These are phyloP conservation scores for Moniliophthora roreri DNA, from an alignment of 1,284 basidiomycete species.

Conservation along the genomic window DNA sequence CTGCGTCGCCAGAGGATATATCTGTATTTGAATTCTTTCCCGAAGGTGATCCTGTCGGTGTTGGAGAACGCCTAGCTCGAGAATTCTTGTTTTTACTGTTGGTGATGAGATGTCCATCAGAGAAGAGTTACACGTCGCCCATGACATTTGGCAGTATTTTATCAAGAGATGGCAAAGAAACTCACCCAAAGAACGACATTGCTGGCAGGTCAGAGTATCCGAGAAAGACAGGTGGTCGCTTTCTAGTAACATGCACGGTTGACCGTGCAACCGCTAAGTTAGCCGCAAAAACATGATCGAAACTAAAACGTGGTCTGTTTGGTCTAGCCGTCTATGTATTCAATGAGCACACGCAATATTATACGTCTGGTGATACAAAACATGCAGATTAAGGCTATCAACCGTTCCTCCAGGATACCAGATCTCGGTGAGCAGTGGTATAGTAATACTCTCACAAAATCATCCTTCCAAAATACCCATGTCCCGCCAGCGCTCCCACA, in stretches of 20 bases:
- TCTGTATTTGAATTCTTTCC: slow-evolving; percentile 32
- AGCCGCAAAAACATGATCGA: too few species aligned
- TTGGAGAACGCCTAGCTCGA: slow-evolving; percentile 65
- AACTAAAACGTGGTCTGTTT: too few species aligned
- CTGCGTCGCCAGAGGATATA: slow-evolving; percentile 35
- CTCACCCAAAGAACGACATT: slow-evolving; percentile 33
- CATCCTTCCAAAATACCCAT: slow-evolving; percentile 48
- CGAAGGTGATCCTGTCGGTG: slow-evolving; percentile 56
- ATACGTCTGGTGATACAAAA: slow-evolving; percentile 9
- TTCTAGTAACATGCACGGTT: not conserved
- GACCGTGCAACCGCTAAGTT: too few species aligned
- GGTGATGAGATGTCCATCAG: slow-evolving; percentile 8
- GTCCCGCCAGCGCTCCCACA: slow-evolving; percentile 91
- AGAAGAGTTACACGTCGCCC: not conserved
- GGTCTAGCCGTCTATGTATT: not conserved
- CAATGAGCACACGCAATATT: not conserved
- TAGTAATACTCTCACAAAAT: slow-evolving; percentile 3
- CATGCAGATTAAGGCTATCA: not conserved
- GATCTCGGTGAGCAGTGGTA: not conserved
- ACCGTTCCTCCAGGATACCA: slow-evolving; percentile 9
- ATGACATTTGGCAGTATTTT: not conserved
- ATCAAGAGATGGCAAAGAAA: slow-evolving; percentile 6
- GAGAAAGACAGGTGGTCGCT: not conserved
- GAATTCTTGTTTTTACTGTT: slow-evolving; percentile 51
- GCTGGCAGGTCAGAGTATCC: too few species aligned